Evolutionary conservation across 1,284 basidiomycete species (phyloP), one percentile per base, ranked within the genome.

Genomic region (Sphaerobolus stellatus): DNA sequence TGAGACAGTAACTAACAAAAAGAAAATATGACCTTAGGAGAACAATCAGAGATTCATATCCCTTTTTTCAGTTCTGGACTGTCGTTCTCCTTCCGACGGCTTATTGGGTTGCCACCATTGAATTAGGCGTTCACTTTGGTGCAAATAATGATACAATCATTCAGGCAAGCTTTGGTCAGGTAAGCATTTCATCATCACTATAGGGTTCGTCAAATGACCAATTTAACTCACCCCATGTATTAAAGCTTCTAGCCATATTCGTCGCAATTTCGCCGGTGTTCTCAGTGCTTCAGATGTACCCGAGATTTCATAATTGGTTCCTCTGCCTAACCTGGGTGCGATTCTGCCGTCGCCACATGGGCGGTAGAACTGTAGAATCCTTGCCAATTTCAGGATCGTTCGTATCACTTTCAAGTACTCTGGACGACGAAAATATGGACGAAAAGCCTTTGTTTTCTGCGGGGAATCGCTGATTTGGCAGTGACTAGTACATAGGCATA

Each of bases 21-120:
- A 24, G n/a, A 4, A 4, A 36, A n/a, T n/a, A n/a, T n/a, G n/a
- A n/a, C n/a, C 14, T 20, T 25, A 47, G 52, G 52, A 1, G 46
- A 33, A 24, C 11, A n/a, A 38, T 54, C 11, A 38, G 31, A 30
- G n/a, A 48, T 9, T 45, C 34, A 13, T 54, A 54, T 31, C 52
- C 52, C 24, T 54, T 54, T 45, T 25, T 49, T 25, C 41, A 47
- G 18, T 54, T 54, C 46, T 13, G 31, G 7, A 54, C 52, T 18
- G 45, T 54, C 8, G 33, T 54, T 33, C 24, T 31, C 3, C 31
- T 47, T 48, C 52, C 52, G 13, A 31, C 33, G 25, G 33, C 45
- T 4, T 48, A 47, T 36, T 54, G 52, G 52, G n/a, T 54, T 27
- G 44, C 45, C 22, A 33, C 52, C 28, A 38, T 54, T 20, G 52